These are phyloP conservation scores for Moesziomyces parantarcticus DNA, from an alignment of 1,284 basidiomycete species.

Conservation along the genomic window DNA sequence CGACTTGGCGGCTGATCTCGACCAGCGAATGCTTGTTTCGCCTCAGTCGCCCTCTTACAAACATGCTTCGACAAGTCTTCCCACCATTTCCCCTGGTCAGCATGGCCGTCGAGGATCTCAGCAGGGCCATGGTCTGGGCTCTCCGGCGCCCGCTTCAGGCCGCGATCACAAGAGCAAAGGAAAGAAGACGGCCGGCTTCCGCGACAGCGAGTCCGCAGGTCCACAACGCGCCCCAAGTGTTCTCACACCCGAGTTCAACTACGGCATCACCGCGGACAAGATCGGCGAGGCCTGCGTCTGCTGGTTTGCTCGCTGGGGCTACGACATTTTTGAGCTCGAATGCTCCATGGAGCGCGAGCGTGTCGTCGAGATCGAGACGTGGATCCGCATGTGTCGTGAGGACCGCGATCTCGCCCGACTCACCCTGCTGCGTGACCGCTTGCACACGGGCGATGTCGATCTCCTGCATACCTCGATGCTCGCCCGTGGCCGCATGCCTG, in stretches of 20 bases:
- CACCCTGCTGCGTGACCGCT: constrained; percentile 29
- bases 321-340: constrained; percentile 80
- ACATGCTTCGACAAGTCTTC: background rate
- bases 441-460: constrained; percentile 47
- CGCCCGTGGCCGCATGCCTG: constrained; percentile 45
- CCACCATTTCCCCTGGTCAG: background rate
- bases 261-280: constrained; percentile 82
- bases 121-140: background rate
- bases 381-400: constrained; percentile 34
- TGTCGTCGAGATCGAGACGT: constrained; percentile 37
- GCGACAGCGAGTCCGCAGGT: constrained; percentile 9
- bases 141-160: background rate
- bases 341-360: constrained; percentile 68
- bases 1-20: constrained; percentile 61
- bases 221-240: background rate
- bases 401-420: constrained; percentile 26
- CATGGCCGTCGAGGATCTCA: background rate
- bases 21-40: constrained; percentile 14
- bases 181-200: constrained; percentile 34
- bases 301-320: constrained; percentile 88
- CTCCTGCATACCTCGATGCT: constrained; percentile 46
- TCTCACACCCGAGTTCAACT: constrained; percentile 36
- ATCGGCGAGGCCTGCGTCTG: constrained; percentile 88
- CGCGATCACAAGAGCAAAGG: constrained; percentile 19
- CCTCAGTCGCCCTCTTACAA: constrained; percentile 4